These are phyloP conservation scores for Endoconidiophora laricicola DNA, from an alignment of 2,329 filamentous ascomycete species.

Conservation along the genomic window DNA sequence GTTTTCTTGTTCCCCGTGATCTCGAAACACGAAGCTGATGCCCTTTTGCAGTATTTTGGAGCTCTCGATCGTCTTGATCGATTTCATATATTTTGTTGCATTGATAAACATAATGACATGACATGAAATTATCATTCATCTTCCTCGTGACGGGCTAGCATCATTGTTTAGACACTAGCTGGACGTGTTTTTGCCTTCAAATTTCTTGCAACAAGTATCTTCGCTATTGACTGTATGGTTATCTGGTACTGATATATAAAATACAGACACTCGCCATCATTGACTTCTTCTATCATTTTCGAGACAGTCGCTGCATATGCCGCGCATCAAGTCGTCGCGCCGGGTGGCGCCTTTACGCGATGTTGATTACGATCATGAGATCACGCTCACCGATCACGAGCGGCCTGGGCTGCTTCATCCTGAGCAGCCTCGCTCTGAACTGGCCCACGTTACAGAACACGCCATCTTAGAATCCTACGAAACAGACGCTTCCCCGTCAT, in stretches of 20 bases:
- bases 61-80: neutral
- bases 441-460: neutral
- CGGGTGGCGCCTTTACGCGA: constrained; percentile 39
- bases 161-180: no score
- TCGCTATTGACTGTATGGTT: no score
- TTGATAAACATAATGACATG: constrained; percentile 1
- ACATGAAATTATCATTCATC: constrained; percentile 10
- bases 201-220: no score
- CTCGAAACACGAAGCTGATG: no score
- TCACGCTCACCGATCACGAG: constrained; percentile 46
- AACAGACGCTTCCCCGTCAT: neutral
- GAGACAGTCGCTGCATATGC: constrained; percentile 3
- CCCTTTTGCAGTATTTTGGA: no score
- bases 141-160: no score
- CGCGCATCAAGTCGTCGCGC: constrained; percentile 26
- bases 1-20: no score
- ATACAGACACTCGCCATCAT: neutral
- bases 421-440: neutral
- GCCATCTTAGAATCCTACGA: neutral
- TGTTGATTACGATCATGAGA: constrained; percentile 53
- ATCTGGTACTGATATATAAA: neutral
- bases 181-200: no score
- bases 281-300: no score
- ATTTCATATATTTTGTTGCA: neutral
- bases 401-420: constrained; percentile 12